Conservation (phyloP, 192 early-diverging fungal genomes). For the Kappamyces sp. region DNA sequence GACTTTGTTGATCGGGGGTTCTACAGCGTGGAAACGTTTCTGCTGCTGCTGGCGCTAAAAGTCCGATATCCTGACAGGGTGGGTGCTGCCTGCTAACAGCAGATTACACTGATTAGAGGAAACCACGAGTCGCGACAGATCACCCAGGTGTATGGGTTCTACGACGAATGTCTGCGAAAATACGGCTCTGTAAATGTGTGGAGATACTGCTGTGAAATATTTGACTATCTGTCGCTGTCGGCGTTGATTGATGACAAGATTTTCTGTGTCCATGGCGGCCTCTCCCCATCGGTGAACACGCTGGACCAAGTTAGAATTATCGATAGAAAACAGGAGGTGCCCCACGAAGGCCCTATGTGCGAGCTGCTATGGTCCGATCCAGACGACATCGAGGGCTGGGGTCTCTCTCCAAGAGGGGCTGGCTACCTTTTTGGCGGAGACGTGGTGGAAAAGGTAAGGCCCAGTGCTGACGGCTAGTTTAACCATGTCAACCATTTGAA, state of each 20-base stretch:
- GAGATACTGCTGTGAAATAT: constrained; percentile 95
- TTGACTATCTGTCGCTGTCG: constrained; percentile 94
- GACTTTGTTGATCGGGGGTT: constrained; percentile 99
- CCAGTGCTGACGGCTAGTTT: constrained; percentile 29
- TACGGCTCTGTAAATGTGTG: constrained; percentile 98
- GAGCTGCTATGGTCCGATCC: constrained; percentile 98
- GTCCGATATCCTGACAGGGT: constrained; percentile 43
- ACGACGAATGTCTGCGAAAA: constrained; percentile 97
- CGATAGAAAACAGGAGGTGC: constrained; percentile 79
- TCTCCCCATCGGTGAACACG: constrained; percentile 91
- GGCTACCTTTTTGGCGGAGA: constrained; percentile 97
- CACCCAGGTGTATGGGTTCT: constrained; percentile 99
- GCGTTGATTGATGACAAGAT: constrained; percentile 95
- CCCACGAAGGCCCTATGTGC: constrained; percentile 97
- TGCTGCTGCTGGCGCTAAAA: constrained; percentile 91
- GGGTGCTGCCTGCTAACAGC: not conserved
- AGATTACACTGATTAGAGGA: constrained; percentile 91
- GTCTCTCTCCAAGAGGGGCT: constrained; percentile 90
- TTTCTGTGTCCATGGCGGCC: constrained; percentile 97
- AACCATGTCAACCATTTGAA: constrained; percentile 55
- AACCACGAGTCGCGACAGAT: constrained; percentile 99
- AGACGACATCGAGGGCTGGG: constrained; percentile 83
- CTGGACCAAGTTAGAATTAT: constrained; percentile 77
- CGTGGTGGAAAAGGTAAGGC: constrained; percentile 54
- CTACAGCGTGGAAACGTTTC: constrained; percentile 97